Conservation (phyloP, 140 eudicot species). For the Stevia rebaudiana region DNA sequence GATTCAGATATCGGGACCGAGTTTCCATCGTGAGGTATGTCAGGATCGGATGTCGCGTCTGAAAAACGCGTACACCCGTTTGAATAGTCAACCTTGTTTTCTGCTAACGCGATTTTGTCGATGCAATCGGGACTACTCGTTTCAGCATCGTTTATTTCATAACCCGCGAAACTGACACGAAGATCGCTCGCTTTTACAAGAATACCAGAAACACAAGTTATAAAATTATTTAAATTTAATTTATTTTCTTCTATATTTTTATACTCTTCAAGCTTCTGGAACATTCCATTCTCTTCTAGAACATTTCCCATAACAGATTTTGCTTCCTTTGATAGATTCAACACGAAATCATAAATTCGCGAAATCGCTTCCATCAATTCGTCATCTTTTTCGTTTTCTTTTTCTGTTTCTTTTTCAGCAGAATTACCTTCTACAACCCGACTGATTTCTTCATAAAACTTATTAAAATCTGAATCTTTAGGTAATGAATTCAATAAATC, state of each 20-base stretch:
- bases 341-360: constrained; percentile 56
- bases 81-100: constrained; percentile 55
- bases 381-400: constrained; percentile 22
- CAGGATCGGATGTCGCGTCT: constrained; percentile 75
- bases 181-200: constrained; percentile 55
- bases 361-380: constrained; percentile 51
- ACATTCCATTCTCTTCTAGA: constrained; percentile 44
- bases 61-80: constrained; percentile 62
- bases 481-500: constrained; percentile 47
- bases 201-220: constrained; percentile 59
- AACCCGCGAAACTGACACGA: constrained; percentile 51
- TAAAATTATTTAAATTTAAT: constrained; percentile 36
- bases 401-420: constrained; percentile 27
- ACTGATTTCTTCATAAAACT: constrained; percentile 46
- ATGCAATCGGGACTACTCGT: constrained; percentile 74
- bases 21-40: constrained; percentile 68
- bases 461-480: constrained; percentile 43
- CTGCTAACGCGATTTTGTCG: constrained; percentile 91
- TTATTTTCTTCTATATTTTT: constrained; percentile 34
- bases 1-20: constrained; percentile 68
- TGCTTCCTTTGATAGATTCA: constrained; percentile 59
- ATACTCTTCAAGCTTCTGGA: constrained; percentile 36
- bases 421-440: constrained; percentile 37
- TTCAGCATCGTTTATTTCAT: constrained; percentile 51
- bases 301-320: constrained; percentile 41